Base-by-base conservation (phyloP, 2,329 filamentous ascomycete genomes). In the Aspergillus brasiliensis region DNA sequence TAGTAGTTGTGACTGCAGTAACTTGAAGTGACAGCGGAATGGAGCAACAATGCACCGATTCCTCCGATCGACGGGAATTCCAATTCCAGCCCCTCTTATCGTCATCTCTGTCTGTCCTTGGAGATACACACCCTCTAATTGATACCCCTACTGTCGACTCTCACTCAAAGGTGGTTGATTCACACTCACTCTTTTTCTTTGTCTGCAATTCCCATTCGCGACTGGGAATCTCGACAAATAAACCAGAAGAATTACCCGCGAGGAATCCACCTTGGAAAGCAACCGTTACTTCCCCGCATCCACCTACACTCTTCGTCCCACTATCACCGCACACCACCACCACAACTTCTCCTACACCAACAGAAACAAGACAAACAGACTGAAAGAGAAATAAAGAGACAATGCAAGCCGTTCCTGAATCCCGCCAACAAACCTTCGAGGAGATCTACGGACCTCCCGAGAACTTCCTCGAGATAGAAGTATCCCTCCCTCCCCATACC, bases 401-500 rank as follows among this genome's bases (percentile, higher is more conserved):
- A 51, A 88, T 88, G 86, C 85, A 88, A 76, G 83, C 85, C 60
- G 81, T 88, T 69, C 85, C 86, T 49, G 85, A 87, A 66, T 80
- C 90, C 68, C 91, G 93, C 71, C 88, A 91, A 80, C 95, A 99
- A 83, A 95, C 90, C 74, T 98, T 97, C 75, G 95, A 99, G 80
- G 95, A 99, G 84, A 97, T 98, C 77, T 99, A 99, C 78, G 95
- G 93, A 13, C 92, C 94, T 51, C 95, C 95, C 5, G 95, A 99
- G 84, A 99, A 99, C 83, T 97, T 98, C 75, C 86, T 99, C 57
- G 95, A 99, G 83, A 97, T 99, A 65, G 95, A 99, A 84, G 93
- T 95, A 77, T 60, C 80, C 74, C 34, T 7, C 42, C 21, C 57
- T 51, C 28, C 19, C 37, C 25, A 49, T 63, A 62, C 28, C 31